A percentile compares a stretch with the other conserved stretches of the same genome.
Evolutionary conservation across 768 basidiomycete species (phyloP).

Genomic region (Amanita thiersii): DNA sequence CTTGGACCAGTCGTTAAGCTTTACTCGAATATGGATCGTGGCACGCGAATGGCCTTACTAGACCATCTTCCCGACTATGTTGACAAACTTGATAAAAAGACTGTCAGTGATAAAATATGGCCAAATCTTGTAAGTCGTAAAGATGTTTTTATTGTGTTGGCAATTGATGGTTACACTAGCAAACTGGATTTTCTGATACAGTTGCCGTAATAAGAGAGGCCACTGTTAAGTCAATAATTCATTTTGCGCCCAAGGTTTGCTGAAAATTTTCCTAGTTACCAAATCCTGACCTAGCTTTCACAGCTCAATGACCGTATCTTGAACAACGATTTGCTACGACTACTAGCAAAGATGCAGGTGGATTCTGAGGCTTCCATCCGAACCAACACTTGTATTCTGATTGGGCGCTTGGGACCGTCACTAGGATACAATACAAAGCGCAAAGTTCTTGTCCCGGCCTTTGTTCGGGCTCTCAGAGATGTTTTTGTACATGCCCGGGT

Average conservation of each 20-base stretch:
- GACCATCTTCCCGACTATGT: constrained; percentile 80
- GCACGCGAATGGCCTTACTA: constrained; percentile 88
- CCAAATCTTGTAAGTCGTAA: constrained; percentile 68
- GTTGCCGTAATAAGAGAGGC: constrained; percentile 92
- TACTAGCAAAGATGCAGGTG: constrained; percentile 86
- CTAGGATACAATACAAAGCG: constrained; percentile 85
- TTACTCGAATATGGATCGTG: constrained; percentile 85
- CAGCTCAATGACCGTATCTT: constrained; percentile 87
- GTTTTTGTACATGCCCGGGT: constrained; percentile 88
- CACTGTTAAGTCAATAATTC: constrained; percentile 80
- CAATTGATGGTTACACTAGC: constrained; percentile 34
- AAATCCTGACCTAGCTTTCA: constrained; percentile 5
- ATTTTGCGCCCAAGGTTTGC: constrained; percentile 76
- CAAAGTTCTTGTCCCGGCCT: constrained; percentile 96
- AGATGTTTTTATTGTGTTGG: background rate
- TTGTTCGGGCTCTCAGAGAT: constrained; percentile 84
- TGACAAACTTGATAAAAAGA: constrained; percentile 81
- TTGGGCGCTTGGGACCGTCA: constrained; percentile 82
- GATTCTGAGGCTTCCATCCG: constrained; percentile 93
- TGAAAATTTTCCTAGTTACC: background rate
- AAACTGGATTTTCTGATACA: constrained; percentile 94
- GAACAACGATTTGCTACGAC: constrained; percentile 92
- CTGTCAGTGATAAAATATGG: constrained; percentile 84
- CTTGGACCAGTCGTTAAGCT: constrained; percentile 77
- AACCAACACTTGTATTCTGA: constrained; percentile 94